Percentiles rank a stretch among this genome's conserved stretches.
Evolutionary conservation across 1,284 basidiomycete genomes (phyloP).

Genomic region (Anthracocystis walkeri): DNA sequence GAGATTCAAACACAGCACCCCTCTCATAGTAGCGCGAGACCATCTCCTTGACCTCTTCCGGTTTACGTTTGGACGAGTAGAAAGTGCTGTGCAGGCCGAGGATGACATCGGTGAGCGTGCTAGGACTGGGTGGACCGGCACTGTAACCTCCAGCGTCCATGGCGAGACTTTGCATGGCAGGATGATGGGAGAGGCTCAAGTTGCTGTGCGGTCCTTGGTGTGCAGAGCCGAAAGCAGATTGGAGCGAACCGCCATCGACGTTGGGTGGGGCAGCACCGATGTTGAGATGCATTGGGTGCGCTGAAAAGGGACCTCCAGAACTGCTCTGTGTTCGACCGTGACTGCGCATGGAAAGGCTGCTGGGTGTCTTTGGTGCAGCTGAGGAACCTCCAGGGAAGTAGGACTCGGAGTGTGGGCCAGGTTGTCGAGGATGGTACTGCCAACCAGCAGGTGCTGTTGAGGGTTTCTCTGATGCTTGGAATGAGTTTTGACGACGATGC

Average conservation of each 20-base stretch:
- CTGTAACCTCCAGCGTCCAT: conserved; percentile 35
- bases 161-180: conserved; percentile 35
- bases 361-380: conserved; percentile 36
- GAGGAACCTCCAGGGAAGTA: conserved; percentile 50
- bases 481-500: conserved; percentile 31
- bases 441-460: conserved; percentile 28
- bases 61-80: conserved; percentile 66
- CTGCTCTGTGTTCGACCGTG: conserved; percentile 43
- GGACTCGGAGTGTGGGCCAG: conserved; percentile 47
- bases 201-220: conserved; percentile 26
- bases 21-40: conserved; percentile 65
- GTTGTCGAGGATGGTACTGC: conserved; percentile 56
- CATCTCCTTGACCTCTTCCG: conserved; percentile 65
- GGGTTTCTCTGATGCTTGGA: conserved; percentile 29
- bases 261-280: conserved; percentile 25
- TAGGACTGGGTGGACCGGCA: conserved; percentile 63
- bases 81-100: conserved; percentile 66
- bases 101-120: conserved; percentile 68
- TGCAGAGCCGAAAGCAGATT: conserved; percentile 28
- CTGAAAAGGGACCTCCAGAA: conserved; percentile 14
- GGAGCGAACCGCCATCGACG: conserved; percentile 29
- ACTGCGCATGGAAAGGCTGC: conserved; percentile 37
- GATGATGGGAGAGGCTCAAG: conserved; percentile 41
- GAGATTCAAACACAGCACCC: conserved; percentile 67
- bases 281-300: conserved; percentile 37